phyloP scores from a whole-genome alignment of 78 protist species.

The Dictyostelium citrinum region DNA sequence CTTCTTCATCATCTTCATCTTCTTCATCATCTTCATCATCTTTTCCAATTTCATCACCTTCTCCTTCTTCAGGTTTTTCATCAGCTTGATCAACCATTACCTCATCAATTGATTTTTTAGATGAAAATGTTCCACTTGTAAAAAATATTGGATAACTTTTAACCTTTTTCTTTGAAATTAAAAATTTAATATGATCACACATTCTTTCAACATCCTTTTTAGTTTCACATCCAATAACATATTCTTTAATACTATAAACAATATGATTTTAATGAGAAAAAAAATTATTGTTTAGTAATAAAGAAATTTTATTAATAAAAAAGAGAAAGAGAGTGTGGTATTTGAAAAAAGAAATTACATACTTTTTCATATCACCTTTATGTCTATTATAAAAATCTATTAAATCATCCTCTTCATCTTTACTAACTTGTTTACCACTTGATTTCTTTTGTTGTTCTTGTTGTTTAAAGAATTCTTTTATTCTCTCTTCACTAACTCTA shows the following conservation, averaged over 20 bases:
- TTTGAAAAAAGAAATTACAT: background rate
- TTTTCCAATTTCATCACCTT: background rate
- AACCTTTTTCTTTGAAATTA: background rate
- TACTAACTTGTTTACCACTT: conserved; percentile 17
- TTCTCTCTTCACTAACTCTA: conserved; percentile 50
- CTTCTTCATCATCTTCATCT: conserved; percentile 10
- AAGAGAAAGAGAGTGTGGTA: background rate
- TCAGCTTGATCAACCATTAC: background rate
- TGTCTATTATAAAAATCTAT: conserved; percentile 48
- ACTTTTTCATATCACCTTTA: conserved; percentile 72
- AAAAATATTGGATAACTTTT: conserved; percentile 30
- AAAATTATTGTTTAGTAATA: background rate
- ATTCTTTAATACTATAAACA: conserved; percentile 34
- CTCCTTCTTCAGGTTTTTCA: background rate
- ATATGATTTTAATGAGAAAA: background rate
- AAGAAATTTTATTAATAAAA: background rate
- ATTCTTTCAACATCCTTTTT: conserved; percentile 66
- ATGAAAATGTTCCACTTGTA: conserved; percentile 29
- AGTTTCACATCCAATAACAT: conserved; percentile 55
- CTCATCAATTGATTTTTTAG: background rate
- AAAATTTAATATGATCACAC: conserved; percentile 53
- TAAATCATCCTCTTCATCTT: conserved; percentile 40
- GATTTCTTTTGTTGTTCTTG: conserved; percentile 26
- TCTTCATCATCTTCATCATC: conserved; percentile 14
- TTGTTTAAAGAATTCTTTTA: conserved; percentile 29